Evolutionary conservation across 352 stramenopile genomes (phyloP), one percentile per base, ranked within the genome.

Genomic region (Aphanomyces cochlioides): DNA sequence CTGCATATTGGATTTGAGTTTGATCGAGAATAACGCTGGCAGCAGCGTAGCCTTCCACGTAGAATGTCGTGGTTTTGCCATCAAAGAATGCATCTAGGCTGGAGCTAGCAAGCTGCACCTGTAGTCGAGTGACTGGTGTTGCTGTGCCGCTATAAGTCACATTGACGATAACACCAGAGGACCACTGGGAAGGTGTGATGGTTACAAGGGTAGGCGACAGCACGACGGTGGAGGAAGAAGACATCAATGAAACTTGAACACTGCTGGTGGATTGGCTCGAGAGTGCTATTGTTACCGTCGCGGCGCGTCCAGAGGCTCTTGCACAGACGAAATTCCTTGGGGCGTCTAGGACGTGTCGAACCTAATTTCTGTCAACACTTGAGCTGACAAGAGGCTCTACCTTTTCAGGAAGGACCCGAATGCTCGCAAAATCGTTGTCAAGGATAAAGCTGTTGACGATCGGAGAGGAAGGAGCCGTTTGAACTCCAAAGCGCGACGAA

Each of bases 361-460:
- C 39, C 64, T 70, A 69, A 28, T 28, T 28, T 28, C 28, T 28
- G 2, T 28, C 28, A 28, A 63, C 19, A 17, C 7, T 19, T 41
- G 75, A 38, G 5, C 40, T 17, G 72, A 58, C 5, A 36, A 61
- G 40, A 47, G 85, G 72, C 1, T 77, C 76, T 39, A 82, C 47
- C 28, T n/a, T 7, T 47, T 92, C 84, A 1, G 79, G 77, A 7
- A 28, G 3, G 19, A 88, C 7, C 5, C 71, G 19, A 17, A 89
- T 34, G n/a, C 74, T 73, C 5, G 77, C 68, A 19, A 81, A 80
- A 41, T 88, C 74, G 54, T 88, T 75, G 67, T 89, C 82, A 1
- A 92, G 70, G 41, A 85, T 77, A 63, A 79, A 90, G 7, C 53
- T 75, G 1, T 74, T 65, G 38, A 90, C 50, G 1, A 47, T 64